Evolutionary conservation across 2,329 filamentous ascomycete genomes (phyloP).

Genomic region (Beauveria scarabaeidicola): DNA sequence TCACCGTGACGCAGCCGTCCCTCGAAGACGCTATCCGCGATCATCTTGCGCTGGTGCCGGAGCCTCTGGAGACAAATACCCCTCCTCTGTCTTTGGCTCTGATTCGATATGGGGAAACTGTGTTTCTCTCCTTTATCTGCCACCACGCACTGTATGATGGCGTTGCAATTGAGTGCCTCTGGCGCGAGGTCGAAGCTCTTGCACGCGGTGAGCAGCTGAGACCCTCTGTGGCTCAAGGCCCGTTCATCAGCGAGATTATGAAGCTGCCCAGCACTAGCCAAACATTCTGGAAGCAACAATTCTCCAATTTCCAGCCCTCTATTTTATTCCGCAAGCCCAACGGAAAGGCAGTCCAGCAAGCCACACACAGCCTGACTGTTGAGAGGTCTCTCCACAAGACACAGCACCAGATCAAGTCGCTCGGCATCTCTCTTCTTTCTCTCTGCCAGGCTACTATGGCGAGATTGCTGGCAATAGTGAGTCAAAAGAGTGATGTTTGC

Average conservation of each 20-base stretch:
- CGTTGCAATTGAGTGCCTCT: constrained; percentile 60
- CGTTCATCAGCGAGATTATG: constrained; percentile 55
- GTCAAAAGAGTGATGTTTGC: constrained; percentile 57
- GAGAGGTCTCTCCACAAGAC: constrained; percentile 35
- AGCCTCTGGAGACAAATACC: constrained; percentile 33
- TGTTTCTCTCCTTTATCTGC: constrained; percentile 41
- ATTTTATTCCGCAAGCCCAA: constrained; percentile 19
- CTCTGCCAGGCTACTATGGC: constrained; percentile 68
- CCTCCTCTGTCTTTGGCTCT: constrained; percentile 39
- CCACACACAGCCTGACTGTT: constrained; percentile 21
- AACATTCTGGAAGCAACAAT: constrained; percentile 55
- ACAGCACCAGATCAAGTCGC: constrained; percentile 38
- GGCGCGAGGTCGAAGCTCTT: constrained; percentile 59
- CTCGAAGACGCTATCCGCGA: constrained; percentile 29
- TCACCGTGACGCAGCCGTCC: constrained; percentile 23
- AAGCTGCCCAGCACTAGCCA: constrained; percentile 40
- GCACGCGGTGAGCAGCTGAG: constrained; percentile 41
- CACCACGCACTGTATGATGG: constrained; percentile 89
- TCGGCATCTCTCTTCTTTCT: constrained; percentile 56
- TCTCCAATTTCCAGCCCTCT: constrained; percentile 40
- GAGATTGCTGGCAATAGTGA: constrained; percentile 48
- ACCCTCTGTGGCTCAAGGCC: constrained; percentile 45
- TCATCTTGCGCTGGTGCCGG: constrained; percentile 31
- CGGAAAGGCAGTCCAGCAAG: constrained; percentile 20
- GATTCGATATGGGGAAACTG: constrained; percentile 23